These are phyloP conservation scores for Vitis labrusca DNA, from an alignment of 164 flowering plant species.

Conservation along the genomic window DNA sequence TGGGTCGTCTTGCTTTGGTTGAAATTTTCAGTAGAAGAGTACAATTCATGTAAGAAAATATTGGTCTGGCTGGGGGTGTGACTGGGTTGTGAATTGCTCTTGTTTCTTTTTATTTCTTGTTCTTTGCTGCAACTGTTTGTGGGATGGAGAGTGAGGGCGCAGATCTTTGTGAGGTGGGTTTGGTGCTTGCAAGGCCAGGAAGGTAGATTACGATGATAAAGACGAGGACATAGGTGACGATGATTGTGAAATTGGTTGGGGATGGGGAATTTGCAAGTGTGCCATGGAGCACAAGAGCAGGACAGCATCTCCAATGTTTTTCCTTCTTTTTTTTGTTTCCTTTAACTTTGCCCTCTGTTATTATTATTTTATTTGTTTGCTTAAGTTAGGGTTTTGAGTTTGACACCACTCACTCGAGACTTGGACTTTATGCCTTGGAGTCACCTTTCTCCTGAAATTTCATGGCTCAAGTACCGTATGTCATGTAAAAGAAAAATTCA, in stretches of 20 bases:
- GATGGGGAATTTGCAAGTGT: slow-evolving; percentile 10
- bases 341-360: background rate
- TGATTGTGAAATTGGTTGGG: slow-evolving; percentile 11
- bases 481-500: too few relatives aligned
- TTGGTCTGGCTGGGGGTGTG: background rate
- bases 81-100: slow-evolving; percentile 8
- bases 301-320: slow-evolving; percentile 20
- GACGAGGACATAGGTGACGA: slow-evolving; percentile 3
- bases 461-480: too few relatives aligned
- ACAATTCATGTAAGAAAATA: slow-evolving; percentile 13
- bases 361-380: background rate
- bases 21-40: background rate
- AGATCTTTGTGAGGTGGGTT: slow-evolving; percentile 3
- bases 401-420: too few relatives aligned
- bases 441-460: too few relatives aligned
- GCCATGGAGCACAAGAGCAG: slow-evolving; percentile 9
- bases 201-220: background rate
- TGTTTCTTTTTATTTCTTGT: background rate
- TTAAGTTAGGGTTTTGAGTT: background rate
- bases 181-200: background rate
- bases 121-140: slow-evolving; percentile 23
- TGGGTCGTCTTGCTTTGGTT: background rate
- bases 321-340: background rate
- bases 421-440: too few relatives aligned
- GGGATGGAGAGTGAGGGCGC: slow-evolving; percentile 15